Evolutionary conservation across 2,329 filamentous ascomycete genomes (phyloP).

Genomic region (Colletotrichum tanaceti): DNA sequence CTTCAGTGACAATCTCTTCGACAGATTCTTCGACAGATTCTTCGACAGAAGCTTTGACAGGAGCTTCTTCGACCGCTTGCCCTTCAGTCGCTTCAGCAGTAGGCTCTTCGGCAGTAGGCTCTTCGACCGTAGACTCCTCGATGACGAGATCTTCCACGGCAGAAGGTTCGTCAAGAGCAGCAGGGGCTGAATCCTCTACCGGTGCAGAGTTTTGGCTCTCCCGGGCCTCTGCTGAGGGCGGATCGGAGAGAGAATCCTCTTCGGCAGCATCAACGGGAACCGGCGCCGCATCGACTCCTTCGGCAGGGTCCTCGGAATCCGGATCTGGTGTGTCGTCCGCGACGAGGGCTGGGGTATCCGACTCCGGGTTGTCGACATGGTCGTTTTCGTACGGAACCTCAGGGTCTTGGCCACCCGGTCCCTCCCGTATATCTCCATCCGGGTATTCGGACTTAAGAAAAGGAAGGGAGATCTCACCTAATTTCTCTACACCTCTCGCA

Average conservation of each 20-base stretch:
- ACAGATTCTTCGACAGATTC: not conserved
- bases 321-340: not conserved
- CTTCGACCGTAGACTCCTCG: slow-evolving; percentile 12
- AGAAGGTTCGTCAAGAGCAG: slow-evolving; percentile 25
- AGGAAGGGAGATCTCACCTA: slow-evolving; percentile 48
- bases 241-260: slow-evolving; percentile 21
- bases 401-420: slow-evolving; percentile 26
- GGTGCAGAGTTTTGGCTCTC: slow-evolving; percentile 2
- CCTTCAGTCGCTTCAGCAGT: not conserved
- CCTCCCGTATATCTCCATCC: slow-evolving; percentile 41
- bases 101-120: slow-evolving; percentile 2
- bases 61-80: slow-evolving; percentile 9
- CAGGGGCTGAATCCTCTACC: not conserved
- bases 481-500: slow-evolving; percentile 34
- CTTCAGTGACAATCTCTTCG: not conserved
- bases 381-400: slow-evolving; percentile 14
- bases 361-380: slow-evolving; percentile 24
- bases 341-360: slow-evolving; percentile 4
- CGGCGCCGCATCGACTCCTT: not conserved
- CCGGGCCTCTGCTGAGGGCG: not conserved
- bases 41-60: slow-evolving; percentile 9
- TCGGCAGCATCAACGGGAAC: not conserved
- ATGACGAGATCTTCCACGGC: not conserved
- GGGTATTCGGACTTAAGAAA: slow-evolving; percentile 46
- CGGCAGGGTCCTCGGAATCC: not conserved